phyloP scores from a whole-genome alignment of 345 rosid genomes.

The Limnanthes douglasii region DNA sequence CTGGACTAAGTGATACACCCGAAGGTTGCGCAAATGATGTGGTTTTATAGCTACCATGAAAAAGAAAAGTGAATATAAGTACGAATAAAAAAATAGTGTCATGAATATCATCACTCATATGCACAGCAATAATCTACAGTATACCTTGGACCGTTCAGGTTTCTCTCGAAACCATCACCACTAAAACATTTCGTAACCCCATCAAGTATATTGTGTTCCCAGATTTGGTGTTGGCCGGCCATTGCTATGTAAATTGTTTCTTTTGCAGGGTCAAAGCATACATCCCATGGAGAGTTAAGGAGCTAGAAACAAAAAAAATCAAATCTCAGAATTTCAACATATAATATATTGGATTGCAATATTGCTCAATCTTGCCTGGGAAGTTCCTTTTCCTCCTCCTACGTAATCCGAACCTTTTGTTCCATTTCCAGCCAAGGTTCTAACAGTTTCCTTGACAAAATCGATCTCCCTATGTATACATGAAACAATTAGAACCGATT shows the following conservation, averaged over 20 bases:
- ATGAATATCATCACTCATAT: neutral
- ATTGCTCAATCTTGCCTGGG: constrained; percentile 52
- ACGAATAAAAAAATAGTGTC: neutral
- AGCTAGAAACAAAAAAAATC: constrained; percentile 25
- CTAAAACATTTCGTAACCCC: constrained; percentile 69
- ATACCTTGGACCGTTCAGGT: constrained; percentile 81
- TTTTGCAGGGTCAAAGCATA: constrained; percentile 51
- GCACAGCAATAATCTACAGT: neutral
- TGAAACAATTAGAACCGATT: no score
- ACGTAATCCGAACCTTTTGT: constrained; percentile 84
- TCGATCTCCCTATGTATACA: constrained; percentile 49
- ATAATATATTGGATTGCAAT: no score
- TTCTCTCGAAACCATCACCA: constrained; percentile 88
- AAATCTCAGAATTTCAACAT: neutral
- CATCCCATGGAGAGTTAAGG: constrained; percentile 96
- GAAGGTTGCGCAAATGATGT: constrained; percentile 95
- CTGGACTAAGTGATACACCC: constrained; percentile 63
- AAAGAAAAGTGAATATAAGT: constrained; percentile 4
- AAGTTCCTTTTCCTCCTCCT: constrained; percentile 62
- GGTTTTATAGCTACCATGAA: constrained; percentile 38
- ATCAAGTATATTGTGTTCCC: constrained; percentile 57
- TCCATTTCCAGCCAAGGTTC: constrained; percentile 88
- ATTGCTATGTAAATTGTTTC: constrained; percentile 82
- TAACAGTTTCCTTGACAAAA: constrained; percentile 69
- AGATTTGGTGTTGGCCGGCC: constrained; percentile 97